Conservation (phyloP, 2,329 filamentous ascomycete genomes). For the Fusarium sulawesiense region DNA sequence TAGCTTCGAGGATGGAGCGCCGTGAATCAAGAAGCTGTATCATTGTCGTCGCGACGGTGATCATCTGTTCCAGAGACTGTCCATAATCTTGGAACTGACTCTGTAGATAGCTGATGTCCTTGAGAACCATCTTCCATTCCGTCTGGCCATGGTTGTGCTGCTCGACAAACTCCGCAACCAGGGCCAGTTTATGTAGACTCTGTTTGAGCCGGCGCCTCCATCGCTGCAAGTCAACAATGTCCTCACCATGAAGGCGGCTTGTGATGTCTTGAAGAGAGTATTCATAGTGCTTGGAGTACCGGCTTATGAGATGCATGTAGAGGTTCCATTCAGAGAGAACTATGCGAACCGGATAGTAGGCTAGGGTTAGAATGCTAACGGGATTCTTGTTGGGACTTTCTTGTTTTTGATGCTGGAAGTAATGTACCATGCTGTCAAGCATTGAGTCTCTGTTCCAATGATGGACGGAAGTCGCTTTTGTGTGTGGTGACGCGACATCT, state of each 20-base stretch:
- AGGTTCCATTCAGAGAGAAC: neutral
- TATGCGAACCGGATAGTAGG: neutral
- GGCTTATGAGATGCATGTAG: neutral
- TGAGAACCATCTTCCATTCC: accelerated
- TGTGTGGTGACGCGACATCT: neutral
- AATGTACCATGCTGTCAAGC: neutral
- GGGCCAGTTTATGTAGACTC: accelerated
- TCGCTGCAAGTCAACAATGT: neutral
- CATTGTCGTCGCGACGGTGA: neutral
- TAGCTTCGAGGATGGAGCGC: accelerated
- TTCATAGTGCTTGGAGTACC: neutral
- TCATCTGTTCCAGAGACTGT: neutral
- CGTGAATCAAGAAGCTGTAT: neutral
- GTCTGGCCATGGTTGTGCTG: accelerated
- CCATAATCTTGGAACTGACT: neutral
- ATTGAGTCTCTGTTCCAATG: neutral
- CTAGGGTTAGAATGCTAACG: neutral
- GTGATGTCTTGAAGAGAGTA: neutral
- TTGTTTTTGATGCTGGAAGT: accelerated
- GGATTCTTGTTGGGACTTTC: too few relatives aligned
- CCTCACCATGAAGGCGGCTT: accelerated
- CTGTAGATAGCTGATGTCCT: accelerated
- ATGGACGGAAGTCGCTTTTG: accelerated
- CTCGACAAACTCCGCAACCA: accelerated
- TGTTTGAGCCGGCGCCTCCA: neutral